Evolutionary conservation across 768 basidiomycete species (phyloP).

Genomic region (Wakefieldia striispora): DNA sequence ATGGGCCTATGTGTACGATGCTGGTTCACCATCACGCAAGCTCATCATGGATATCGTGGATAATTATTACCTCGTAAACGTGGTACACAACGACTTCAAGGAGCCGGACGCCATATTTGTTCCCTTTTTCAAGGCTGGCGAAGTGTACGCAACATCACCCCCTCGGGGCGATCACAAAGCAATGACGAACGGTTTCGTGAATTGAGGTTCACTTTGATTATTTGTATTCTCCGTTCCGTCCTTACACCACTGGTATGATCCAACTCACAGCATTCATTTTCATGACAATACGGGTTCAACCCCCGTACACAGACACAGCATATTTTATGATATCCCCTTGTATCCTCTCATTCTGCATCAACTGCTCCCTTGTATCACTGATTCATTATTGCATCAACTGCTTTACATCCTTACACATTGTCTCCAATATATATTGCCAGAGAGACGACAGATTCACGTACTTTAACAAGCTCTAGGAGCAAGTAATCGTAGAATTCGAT

Average conservation of each 20-base stretch:
- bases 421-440: conserved; percentile 16
- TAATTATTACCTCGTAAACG: conserved; percentile 82
- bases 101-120: conserved; percentile 79
- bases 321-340: conserved; percentile 21
- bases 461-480: conserved; percentile 21
- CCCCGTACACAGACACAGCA: conserved; percentile 55
- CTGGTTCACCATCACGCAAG: conserved; percentile 68
- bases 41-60: conserved; percentile 81
- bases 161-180: conserved; percentile 29
- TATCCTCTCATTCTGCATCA: conserved; percentile 21
- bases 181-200: conserved; percentile 38
- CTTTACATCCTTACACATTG: conserved; percentile 33
- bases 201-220: conserved; percentile 13
- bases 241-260: conserved; percentile 16
- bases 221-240: background rate
- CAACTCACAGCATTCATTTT: conserved; percentile 30
- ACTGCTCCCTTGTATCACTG: conserved; percentile 27
- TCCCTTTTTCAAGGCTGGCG: conserved; percentile 79
- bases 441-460: conserved; percentile 15
- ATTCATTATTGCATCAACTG: conserved; percentile 55
- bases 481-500: conserved; percentile 21
- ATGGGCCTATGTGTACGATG: conserved; percentile 87
- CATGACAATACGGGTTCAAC: conserved; percentile 76
- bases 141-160: conserved; percentile 49
- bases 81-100: conserved; percentile 96